Evolutionary conservation across 257 asterid genomes (phyloP).

Genomic region (Ballota nigra): DNA sequence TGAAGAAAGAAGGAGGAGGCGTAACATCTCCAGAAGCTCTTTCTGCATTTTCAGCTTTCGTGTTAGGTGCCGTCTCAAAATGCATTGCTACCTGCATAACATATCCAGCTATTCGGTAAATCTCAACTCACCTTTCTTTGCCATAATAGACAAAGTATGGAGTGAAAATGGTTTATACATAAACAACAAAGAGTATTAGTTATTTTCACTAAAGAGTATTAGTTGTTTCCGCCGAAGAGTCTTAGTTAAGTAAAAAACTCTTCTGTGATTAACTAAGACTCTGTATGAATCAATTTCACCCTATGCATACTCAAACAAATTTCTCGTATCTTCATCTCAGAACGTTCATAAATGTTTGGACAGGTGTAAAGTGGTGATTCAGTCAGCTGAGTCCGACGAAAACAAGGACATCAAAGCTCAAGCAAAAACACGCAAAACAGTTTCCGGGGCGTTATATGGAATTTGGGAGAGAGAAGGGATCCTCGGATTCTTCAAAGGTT

Average conservation of each 20-base stretch:
- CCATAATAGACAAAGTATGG: too few relatives aligned
- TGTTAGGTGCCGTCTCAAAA: constrained; percentile 82
- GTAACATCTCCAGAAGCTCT: constrained; percentile 56
- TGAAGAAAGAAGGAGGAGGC: constrained; percentile 27
- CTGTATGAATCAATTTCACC: too few relatives aligned
- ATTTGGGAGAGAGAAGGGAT: constrained; percentile 80
- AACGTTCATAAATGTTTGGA: background rate
- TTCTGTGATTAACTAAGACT: too few relatives aligned
- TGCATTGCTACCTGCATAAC: constrained; percentile 89
- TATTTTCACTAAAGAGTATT: too few relatives aligned
- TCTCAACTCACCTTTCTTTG: background rate
- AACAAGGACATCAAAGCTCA: constrained; percentile 27
- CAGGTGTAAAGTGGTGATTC: constrained; percentile 93
- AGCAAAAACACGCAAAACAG: constrained; percentile 47
- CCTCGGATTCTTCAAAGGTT: constrained; percentile 79
- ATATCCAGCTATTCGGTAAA: constrained; percentile 84
- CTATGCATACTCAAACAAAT: too few relatives aligned
- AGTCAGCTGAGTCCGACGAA: constrained; percentile 67
- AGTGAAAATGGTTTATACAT: too few relatives aligned
- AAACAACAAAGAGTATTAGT: too few relatives aligned
- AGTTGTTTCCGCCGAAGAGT: too few relatives aligned
- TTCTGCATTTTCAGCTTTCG: constrained; percentile 79
- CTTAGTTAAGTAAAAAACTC: too few relatives aligned
- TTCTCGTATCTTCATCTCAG: background rate
- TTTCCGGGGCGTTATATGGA: constrained; percentile 47